Base-by-base conservation (phyloP, 106 monocot species). In the Iris macrosiphon region DNA sequence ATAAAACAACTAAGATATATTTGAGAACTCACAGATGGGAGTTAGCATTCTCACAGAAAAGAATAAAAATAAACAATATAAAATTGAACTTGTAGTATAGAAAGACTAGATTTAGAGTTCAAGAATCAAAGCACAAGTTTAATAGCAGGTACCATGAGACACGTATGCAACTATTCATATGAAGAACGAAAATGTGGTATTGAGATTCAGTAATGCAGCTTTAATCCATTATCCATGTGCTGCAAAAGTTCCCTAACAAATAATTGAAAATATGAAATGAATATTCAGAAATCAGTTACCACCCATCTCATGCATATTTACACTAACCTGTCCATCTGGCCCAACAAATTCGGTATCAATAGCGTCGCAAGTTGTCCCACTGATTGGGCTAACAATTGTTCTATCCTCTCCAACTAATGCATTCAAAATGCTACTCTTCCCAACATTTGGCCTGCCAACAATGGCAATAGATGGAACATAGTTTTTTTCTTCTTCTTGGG, bases 401-500 rank as follows among this genome's bases (percentile, higher is more conserved):
- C 96, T 79, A 44, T 90, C 74, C 57, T 96, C 90, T 50, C 96
- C 90, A 75, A 90, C 86, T 63, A 96, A 69, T 17, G 96, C 86
- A 80, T 96, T 90, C 60, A 96, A 77, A 58, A 96, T 96, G 64
- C 96, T 96, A 80, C 96, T 96, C 75, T 96, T 96, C 32, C 96
- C 96, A 43, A 96, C 96, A 87, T 96, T 96, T 66, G 96, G 96
- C 49, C 90, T 76, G 8, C 96, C 96, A 51, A 96, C 83, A 66
- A 96, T 90, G 17, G 96, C 67, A 67, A 96, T 79, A 46, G 96
- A 85, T 64, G 96, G 96, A 60, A 96, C 63, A 49, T 80, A 77
- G 7, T 52, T 70, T 40, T 69, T 66, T 44, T 79, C 74, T 55
- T 75, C 65, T n/a, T n/a, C n/a, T n/a, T n/a, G 84, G 49, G 29